Evolutionary conservation across 306 rosid species (phyloP), one percentile per base, ranked within the genome.

Genomic region (Lathyrus tuberosus): DNA sequence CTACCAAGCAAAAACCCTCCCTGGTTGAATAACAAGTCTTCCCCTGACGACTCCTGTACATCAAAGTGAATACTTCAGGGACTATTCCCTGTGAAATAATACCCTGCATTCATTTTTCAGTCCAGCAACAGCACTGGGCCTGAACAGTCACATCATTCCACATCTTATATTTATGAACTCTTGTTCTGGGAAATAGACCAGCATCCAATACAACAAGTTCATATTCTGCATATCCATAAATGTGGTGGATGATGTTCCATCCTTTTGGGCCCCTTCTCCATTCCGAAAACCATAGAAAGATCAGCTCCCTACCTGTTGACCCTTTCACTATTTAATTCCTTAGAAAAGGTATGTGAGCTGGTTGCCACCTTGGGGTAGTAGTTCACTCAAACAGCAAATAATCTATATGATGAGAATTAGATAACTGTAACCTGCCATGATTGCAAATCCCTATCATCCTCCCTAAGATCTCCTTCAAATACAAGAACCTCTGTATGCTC

Each of bases 121-220:
- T 12, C 47, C 26, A 9, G 8, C 24, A 41, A 20, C 10, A 62
- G 49, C 33, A 18, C 22, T 5, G 16, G 33, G 68, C 42, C 33
- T 41, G 52, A 41, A 22, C 20, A 12, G 38, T 6, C 13, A 47
- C 51, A 63, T 18, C 35, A 40, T 22, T 22, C 37, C 18, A 41
- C 10, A 14, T 62, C 69, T 42, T 20, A 41, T 63, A 41, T 63
- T 63, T 33, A 41, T 33, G 26, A 63, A 63, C 26, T 40, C 31
- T 18, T 41, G 31, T 13, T 10, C 3, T 62, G 20, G 9, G 52
- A 63, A 63, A 18, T 20, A 63, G 52, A 16, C 52, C 12, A 41
- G 52, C 31, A 41, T 22, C 37, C 67, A 38, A 18, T 24, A 62
- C 17, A 41, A 62, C 9, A 62, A 16, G 7, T 38, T 62, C 11